Percentiles rank a stretch among this genome's conserved stretches.
Evolutionary conservation across 2,329 filamentous ascomycete genomes (phyloP).

Genomic region (Daldinia eschscholtzii): DNA sequence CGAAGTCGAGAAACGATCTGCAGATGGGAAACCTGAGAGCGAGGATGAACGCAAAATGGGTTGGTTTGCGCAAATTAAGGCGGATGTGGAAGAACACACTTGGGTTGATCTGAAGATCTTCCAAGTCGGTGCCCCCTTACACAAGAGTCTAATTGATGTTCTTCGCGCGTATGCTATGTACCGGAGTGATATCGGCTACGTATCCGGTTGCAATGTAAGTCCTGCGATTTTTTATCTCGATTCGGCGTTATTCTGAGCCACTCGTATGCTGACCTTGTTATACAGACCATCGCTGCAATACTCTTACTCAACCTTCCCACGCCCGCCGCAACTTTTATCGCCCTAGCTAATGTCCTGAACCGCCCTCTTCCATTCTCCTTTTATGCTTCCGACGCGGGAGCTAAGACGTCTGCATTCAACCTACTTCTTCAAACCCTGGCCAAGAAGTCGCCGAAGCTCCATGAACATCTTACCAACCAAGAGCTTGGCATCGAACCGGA

Average conservation of each 20-base stretch:
- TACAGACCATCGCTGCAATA: constrained; percentile 77
- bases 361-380: constrained; percentile 81
- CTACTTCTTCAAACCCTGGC: constrained; percentile 75
- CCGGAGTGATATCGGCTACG: constrained; percentile 83
- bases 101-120: constrained; percentile 82
- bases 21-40: constrained; percentile 62
- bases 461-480: constrained; percentile 71
- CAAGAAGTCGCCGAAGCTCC: constrained; percentile 73
- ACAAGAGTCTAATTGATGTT: constrained; percentile 77
- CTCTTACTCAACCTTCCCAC: constrained; percentile 78
- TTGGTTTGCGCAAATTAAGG: constrained; percentile 74
- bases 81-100: constrained; percentile 72
- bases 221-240: not conserved
- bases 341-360: constrained; percentile 82
- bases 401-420: constrained; percentile 76
- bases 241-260: not conserved
- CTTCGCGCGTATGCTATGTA: constrained; percentile 86
- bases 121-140: constrained; percentile 72
- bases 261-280: constrained; percentile 37
- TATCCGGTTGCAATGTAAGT: constrained; percentile 79
- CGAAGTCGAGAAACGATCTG: constrained; percentile 70
- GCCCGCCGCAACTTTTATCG: constrained; percentile 74
- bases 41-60: constrained; percentile 68
- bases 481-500: constrained; percentile 62
- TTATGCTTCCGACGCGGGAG: constrained; percentile 76